Evolutionary conservation across 345 rosid species (phyloP).

Genomic region (Kandelia obovata): DNA sequence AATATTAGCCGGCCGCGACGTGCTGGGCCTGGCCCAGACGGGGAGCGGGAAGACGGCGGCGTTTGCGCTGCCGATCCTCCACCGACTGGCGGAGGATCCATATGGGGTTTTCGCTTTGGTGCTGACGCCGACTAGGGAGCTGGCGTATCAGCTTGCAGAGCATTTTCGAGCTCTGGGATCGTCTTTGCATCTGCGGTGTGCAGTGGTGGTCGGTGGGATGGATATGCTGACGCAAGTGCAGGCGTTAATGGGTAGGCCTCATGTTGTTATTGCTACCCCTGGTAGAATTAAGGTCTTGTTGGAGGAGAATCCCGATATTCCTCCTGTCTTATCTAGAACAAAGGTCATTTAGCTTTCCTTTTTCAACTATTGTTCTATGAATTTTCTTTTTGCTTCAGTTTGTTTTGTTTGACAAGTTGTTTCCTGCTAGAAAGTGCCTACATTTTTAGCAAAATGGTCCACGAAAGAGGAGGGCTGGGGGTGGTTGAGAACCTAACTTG

Average conservation of each 20-base stretch:
- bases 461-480: too few species aligned
- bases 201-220: constrained; percentile 92
- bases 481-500: too few species aligned
- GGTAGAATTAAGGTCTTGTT: constrained; percentile 86
- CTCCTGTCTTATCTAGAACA: constrained; percentile 68
- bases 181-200: constrained; percentile 66
- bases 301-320: constrained; percentile 74
- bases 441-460: too few species aligned
- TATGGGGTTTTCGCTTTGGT: constrained; percentile 78
- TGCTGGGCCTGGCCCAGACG: constrained; percentile 83
- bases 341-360: constrained; percentile 40
- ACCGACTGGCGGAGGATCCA: constrained; percentile 73
- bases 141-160: constrained; percentile 91
- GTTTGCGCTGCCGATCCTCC: constrained; percentile 87
- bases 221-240: constrained; percentile 72
- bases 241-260: constrained; percentile 65
- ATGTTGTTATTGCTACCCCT: constrained; percentile 81
- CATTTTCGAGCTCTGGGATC: constrained; percentile 93
- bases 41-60: constrained; percentile 96
- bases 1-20: constrained; percentile 68
- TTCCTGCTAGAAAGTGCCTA: not conserved
- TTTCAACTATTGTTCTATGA: not conserved
- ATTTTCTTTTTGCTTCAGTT: not conserved
- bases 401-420: not conserved
- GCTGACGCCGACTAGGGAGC: constrained; percentile 93